A percentile compares a stretch with the other conserved stretches of the same genome.
phyloP scores from a whole-genome alignment of 2,329 filamentous ascomycete genomes.

The Sporothrix brunneoviolacea region DNA sequence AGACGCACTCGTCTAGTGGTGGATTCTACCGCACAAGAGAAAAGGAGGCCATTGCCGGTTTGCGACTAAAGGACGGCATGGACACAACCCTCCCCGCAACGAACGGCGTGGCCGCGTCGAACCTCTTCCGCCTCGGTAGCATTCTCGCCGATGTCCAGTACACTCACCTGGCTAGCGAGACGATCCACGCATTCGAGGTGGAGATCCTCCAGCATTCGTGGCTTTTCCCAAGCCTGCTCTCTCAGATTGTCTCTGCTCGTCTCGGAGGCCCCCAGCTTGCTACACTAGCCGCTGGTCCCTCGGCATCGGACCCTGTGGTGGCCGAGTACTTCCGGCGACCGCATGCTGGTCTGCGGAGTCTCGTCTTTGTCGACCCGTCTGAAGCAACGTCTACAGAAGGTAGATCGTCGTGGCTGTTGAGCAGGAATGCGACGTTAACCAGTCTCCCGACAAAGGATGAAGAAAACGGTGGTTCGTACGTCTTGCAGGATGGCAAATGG shows the following conservation, averaged over 20 bases:
- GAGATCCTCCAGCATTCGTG: conserved; percentile 92
- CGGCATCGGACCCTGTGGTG: conserved; percentile 14
- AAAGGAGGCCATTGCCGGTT: conserved; percentile 61
- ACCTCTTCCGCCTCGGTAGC: conserved; percentile 74
- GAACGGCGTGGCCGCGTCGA: conserved; percentile 80
- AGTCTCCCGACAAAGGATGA: conserved; percentile 10
- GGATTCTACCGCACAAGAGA: conserved; percentile 69
- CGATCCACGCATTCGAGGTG: conserved; percentile 78
- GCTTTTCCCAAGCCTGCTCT: conserved; percentile 76
- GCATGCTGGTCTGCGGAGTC: conserved; percentile 24
- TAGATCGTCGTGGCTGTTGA: conserved; percentile 19
- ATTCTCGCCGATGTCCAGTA: conserved; percentile 40
- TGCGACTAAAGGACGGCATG: conserved; percentile 91
- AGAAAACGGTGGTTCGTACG: conserved; percentile 16
- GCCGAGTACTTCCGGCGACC: conserved; percentile 21
- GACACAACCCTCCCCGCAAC: conserved; percentile 85
- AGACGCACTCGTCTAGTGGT: conserved; percentile 36
- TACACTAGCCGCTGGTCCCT: conserved; percentile 12
- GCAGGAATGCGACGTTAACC: conserved; percentile 20
- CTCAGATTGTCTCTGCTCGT: conserved; percentile 65
- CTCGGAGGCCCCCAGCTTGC: conserved; percentile 51
- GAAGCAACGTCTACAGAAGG: background rate
- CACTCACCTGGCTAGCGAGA: conserved; percentile 59
- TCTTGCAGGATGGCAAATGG: conserved; percentile 20
- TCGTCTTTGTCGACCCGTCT: conserved; percentile 17